phyloP scores from a whole-genome alignment of 331 rosid genomes.

The Prunus yedoensis region DNA sequence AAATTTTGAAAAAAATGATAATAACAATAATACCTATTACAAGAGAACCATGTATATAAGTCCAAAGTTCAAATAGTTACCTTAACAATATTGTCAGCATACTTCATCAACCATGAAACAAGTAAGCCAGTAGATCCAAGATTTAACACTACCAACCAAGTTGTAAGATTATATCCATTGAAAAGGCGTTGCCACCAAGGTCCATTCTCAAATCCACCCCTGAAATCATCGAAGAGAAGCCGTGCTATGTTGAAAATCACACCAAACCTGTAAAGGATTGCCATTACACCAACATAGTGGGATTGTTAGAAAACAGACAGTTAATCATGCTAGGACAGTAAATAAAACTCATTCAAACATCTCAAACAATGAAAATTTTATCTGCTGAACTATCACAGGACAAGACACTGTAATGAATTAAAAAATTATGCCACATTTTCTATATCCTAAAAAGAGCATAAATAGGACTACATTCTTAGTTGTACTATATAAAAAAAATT shows the following conservation, averaged over 20 bases:
- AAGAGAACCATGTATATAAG: not conserved
- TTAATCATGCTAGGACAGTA: not conserved
- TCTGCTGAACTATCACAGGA: not conserved
- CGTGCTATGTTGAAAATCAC: conserved; percentile 84
- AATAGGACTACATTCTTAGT: not conserved
- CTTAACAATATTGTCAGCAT: conserved; percentile 99
- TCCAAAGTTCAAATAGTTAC: conserved; percentile 31
- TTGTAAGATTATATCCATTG: conserved; percentile 76
- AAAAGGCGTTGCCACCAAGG: conserved; percentile 96
- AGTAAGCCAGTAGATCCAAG: conserved; percentile 95
- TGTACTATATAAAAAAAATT: not conserved
- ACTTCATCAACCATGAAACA: conserved; percentile 97
- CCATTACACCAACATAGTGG: not conserved
- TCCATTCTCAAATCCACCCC: conserved; percentile 90
- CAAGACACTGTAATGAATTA: not conserved
- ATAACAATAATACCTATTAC: not conserved
- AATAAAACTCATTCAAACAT: not conserved
- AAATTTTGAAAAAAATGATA: not conserved
- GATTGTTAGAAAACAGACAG: not conserved
- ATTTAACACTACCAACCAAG: conserved; percentile 93
- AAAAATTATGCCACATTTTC: not conserved
- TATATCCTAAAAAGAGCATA: not conserved
- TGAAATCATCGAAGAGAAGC: conserved; percentile 79
- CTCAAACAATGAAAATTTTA: not conserved
- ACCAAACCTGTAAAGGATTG: conserved; percentile 65